Evolutionary conservation across 2,329 filamentous ascomycete genomes (phyloP).

Genomic region (Simplicillium aogashimaense): DNA sequence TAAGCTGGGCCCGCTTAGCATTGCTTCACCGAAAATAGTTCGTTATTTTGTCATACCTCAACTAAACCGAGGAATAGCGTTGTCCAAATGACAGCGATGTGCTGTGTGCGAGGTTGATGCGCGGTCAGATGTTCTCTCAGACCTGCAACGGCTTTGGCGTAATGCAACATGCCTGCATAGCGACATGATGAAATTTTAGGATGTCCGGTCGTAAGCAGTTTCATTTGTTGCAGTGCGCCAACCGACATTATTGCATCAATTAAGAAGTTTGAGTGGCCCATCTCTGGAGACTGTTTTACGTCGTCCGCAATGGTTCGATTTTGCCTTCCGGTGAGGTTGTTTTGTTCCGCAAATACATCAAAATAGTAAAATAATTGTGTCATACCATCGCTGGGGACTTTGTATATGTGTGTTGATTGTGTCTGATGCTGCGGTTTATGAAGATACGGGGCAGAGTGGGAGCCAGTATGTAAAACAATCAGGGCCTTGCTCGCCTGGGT

Average conservation of each 20-base stretch:
- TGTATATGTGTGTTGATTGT: too few species aligned
- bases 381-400: not conserved
- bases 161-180: constrained; percentile 12
- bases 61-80: constrained; percentile 22
- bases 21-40: not conserved
- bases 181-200: not conserved
- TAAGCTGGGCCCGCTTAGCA: constrained; percentile 13
- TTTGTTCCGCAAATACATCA: constrained; percentile 15
- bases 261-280: constrained; percentile 8
- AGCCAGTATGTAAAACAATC: constrained; percentile 14
- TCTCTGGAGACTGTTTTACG: constrained; percentile 6
- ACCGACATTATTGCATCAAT: constrained; percentile 18
- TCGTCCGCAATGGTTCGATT: constrained; percentile 9
- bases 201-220: constrained; percentile 5
- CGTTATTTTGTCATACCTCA: constrained; percentile 14
- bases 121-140: constrained; percentile 8
- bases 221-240: constrained; percentile 19
- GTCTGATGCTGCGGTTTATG: too few species aligned
- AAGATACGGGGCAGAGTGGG: not conserved
- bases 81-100: constrained; percentile 16
- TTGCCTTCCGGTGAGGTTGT: constrained; percentile 14
- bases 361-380: constrained; percentile 15
- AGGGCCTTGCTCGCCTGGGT: not conserved
- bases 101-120: not conserved
- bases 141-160: constrained; percentile 14